phyloP scores from a whole-genome alignment of 768 basidiomycete species.

The Coprinopsis strossmayeri region DNA sequence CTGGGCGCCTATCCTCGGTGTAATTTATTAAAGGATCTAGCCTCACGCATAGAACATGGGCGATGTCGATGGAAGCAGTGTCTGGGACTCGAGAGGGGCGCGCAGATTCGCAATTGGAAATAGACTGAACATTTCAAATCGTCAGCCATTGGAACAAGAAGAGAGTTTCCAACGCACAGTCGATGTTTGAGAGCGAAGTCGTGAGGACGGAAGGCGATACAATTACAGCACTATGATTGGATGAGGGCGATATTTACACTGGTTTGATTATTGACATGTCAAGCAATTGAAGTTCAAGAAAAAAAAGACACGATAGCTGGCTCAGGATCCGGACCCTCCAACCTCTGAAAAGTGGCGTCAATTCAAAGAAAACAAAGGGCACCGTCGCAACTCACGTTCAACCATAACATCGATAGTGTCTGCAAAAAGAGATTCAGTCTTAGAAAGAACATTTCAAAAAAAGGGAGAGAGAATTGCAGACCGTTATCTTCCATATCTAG shows the following conservation, averaged over 20 bases:
- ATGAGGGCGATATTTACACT: conserved; percentile 5
- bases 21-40: too few relatives aligned
- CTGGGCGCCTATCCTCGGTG: too few relatives aligned
- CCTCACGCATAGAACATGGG: too few relatives aligned
- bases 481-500: conserved; percentile 91
- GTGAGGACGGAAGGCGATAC: not conserved
- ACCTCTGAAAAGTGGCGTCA: conserved; percentile 30
- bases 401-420: conserved; percentile 97
- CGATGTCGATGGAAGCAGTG: too few relatives aligned
- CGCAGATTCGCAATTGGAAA: too few relatives aligned
- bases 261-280: not conserved
- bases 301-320: not conserved
- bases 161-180: too few relatives aligned
- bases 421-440: conserved; percentile 18
- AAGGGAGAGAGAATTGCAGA: conserved; percentile 24
- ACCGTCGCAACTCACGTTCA: conserved; percentile 59
- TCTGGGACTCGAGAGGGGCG: too few relatives aligned
- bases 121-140: too few relatives aligned
- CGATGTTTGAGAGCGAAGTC: too few relatives aligned
- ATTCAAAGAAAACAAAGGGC: conserved; percentile 9
- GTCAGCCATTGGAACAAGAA: too few relatives aligned
- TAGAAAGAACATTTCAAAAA: not conserved
- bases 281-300: not conserved
- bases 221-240: not conserved
- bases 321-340: conserved; percentile 27